phyloP scores from a whole-genome alignment of 2,329 filamentous ascomycete species.

The Proliferodiscus dingleyae region DNA sequence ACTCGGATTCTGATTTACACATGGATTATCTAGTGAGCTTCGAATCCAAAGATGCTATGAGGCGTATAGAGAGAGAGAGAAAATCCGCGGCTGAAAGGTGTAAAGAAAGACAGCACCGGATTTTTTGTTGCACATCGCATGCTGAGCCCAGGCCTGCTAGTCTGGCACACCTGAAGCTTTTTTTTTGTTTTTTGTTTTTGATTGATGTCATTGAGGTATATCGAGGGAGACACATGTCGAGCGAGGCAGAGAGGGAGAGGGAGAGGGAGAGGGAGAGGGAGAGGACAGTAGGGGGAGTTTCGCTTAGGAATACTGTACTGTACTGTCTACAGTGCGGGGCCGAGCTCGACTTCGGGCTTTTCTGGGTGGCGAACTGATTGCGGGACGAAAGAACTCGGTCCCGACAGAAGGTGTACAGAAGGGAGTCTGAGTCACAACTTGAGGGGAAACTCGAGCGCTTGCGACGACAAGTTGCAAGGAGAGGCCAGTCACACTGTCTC shows the following conservation, averaged over 20 bases:
- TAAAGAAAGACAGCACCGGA: not conserved
- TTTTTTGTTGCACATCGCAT: constrained; percentile 18
- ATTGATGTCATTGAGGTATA: not conserved
- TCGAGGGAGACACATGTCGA: too few species aligned
- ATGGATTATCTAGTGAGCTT: too few species aligned
- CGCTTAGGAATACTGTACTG: too few species aligned
- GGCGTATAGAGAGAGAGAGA: too few species aligned
- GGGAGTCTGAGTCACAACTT: constrained; percentile 5
- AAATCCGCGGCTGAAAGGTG: not conserved
- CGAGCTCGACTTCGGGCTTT: not conserved
- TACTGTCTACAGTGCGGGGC: too few species aligned
- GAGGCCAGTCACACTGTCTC: constrained; percentile 14
- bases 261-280: too few species aligned
- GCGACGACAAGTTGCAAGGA: constrained; percentile 21
- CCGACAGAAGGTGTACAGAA: not conserved
- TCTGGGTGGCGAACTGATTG: too few species aligned
- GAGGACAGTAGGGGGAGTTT: too few species aligned
- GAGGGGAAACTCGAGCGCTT: constrained; percentile 6
- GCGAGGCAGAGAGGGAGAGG: too few species aligned
- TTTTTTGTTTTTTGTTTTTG: not conserved
- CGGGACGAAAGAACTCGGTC: not conserved
- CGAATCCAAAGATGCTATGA: too few species aligned
- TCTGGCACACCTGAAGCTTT: not conserved
- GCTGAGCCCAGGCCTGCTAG: constrained; percentile 12
- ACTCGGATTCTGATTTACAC: too few species aligned